Evolutionary conservation across 179 eudicot genomes (phyloP).

Genomic region (Silene coronaria): DNA sequence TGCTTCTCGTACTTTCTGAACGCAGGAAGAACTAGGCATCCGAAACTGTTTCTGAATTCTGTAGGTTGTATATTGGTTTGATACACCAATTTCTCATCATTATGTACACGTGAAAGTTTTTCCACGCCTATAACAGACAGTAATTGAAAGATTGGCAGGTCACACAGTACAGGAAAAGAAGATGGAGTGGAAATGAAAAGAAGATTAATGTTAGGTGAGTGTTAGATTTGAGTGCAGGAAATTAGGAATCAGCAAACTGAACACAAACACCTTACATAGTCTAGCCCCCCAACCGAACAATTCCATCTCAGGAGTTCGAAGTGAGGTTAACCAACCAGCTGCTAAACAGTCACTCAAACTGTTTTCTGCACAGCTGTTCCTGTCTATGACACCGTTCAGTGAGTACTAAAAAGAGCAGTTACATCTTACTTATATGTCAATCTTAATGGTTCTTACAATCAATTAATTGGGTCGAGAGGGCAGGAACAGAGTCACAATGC

Average conservation of each 20-base stretch:
- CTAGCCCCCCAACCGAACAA: no score
- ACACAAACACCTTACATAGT: neutral
- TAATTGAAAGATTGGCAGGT: neutral
- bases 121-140: no score
- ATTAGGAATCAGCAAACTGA: neutral
- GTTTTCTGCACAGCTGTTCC: neutral
- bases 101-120: no score
- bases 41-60: no score
- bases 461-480: neutral
- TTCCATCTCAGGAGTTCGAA: neutral
- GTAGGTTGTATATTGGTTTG: no score
- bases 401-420: no score
- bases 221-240: neutral
- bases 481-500: no score
- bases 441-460: no score
- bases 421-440: no score
- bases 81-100: no score
- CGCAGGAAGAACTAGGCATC: no score
- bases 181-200: neutral
- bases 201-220: slow-evolving; percentile 1
- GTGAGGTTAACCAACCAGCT: neutral
- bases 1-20: no score
- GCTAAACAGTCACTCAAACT: neutral
- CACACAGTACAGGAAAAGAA: neutral
- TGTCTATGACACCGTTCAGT: neutral